Evolutionary conservation across 345 rosid species (phyloP).

Genomic region (Eucalyptus tenuipes): DNA sequence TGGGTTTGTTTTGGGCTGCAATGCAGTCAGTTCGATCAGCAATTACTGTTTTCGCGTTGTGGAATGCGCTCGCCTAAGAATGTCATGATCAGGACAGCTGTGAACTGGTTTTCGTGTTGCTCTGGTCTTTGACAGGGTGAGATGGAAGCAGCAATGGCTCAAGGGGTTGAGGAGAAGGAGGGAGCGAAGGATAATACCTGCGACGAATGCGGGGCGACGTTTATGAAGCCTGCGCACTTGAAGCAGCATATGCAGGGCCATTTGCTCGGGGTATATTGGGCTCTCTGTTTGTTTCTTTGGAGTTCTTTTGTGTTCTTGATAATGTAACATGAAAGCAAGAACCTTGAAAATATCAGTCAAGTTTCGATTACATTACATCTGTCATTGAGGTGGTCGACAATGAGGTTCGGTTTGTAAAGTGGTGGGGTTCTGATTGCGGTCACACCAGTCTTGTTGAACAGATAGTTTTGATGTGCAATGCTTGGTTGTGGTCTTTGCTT

Average conservation of each 20-base stretch:
- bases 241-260: conserved; percentile 80
- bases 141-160: neutral
- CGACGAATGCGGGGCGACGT: conserved; percentile 49
- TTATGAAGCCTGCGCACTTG: conserved; percentile 73
- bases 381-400: neutral
- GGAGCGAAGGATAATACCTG: conserved; percentile 20
- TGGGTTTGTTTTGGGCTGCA: neutral
- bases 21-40: neutral
- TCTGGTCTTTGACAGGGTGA: conserved; percentile 16
- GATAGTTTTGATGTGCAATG: neutral
- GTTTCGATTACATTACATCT: neutral
- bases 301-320: neutral
- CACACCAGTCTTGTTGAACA: neutral
- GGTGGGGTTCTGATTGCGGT: neutral
- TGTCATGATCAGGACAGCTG: neutral
- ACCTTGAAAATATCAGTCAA: neutral
- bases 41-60: neutral
- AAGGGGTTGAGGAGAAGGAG: neutral
- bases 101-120: neutral
- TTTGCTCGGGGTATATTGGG: conserved; percentile 56
- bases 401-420: neutral
- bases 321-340: neutral
- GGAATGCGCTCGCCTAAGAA: neutral
- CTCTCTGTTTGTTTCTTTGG: fast-evolving
- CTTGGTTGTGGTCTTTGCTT: neutral